phyloP scores from a whole-genome alignment of 805 yeast species.

The Pichia nakasei region DNA sequence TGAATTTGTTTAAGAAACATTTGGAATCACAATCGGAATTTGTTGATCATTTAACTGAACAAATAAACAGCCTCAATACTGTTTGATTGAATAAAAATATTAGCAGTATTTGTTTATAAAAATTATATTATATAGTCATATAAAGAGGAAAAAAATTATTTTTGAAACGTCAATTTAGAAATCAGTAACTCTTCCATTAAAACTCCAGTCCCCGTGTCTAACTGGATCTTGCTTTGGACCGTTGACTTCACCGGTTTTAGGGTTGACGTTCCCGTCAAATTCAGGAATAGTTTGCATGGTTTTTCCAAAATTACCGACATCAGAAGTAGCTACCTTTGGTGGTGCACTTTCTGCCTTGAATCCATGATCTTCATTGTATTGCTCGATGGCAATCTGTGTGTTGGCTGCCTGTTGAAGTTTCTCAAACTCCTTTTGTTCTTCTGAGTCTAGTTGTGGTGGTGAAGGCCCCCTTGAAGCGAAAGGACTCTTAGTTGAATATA shows the following conservation, averaged over 20 bases:
- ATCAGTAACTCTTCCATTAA: slow-evolving; percentile 94
- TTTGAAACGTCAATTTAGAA: slow-evolving; percentile 35
- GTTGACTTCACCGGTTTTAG: slow-evolving; percentile 89
- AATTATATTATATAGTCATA: not conserved
- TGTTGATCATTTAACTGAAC: slow-evolving; percentile 8
- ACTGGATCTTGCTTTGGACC: slow-evolving; percentile 98
- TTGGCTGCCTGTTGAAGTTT: slow-evolving; percentile 71
- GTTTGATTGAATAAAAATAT: not conserved
- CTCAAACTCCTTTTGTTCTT: slow-evolving; percentile 89
- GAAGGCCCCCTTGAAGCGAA: slow-evolving; percentile 25
- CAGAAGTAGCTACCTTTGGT: slow-evolving; percentile 26
- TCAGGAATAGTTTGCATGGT: slow-evolving; percentile 79
- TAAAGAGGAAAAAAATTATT: not conserved
- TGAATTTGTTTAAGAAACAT: slow-evolving; percentile 13
- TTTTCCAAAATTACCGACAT: slow-evolving; percentile 57
- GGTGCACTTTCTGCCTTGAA: slow-evolving; percentile 22
- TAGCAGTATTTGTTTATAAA: not conserved
- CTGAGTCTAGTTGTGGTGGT: slow-evolving; percentile 71
- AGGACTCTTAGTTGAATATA: slow-evolving; percentile 6
- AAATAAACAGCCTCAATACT: not conserved
- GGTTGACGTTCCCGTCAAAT: slow-evolving; percentile 90
- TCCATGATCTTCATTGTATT: slow-evolving; percentile 41
- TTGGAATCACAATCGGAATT: slow-evolving; percentile 12
- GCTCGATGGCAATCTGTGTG: slow-evolving; percentile 70
- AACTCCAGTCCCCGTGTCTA: slow-evolving; percentile 79